A percentile compares a stretch with the other conserved stretches of the same genome.
Evolutionary conservation across 139 green algal genomes (phyloP).

Genomic region (Chlorella sorokiniana): DNA sequence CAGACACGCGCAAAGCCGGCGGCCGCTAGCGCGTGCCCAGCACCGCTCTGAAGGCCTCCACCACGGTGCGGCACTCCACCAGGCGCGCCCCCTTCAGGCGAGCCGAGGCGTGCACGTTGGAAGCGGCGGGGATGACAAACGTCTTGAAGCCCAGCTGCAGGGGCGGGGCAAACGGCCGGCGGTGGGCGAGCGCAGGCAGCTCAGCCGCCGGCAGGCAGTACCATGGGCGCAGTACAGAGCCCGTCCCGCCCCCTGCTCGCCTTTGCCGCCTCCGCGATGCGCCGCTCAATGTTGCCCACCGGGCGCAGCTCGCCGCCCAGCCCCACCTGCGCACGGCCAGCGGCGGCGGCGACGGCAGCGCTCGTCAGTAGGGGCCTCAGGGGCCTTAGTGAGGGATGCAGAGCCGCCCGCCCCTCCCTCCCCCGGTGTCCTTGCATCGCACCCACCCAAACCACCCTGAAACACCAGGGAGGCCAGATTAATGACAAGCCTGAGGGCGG

Average conservation of each 20-base stretch:
- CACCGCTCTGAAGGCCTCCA: slow-evolving; percentile 37
- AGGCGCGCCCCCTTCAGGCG: slow-evolving; percentile 23
- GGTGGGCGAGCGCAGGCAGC: not conserved
- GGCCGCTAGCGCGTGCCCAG: slow-evolving; percentile 9
- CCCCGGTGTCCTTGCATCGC: too few relatives aligned
- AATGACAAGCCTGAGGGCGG: not conserved
- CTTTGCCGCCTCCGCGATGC: slow-evolving; percentile 27
- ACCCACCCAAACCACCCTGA: too few relatives aligned
- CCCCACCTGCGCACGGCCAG: not conserved
- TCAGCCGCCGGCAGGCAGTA: not conserved
- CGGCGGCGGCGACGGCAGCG: too few relatives aligned
- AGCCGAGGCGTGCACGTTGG: slow-evolving; percentile 15
- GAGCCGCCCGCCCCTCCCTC: too few relatives aligned
- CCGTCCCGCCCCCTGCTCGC: not conserved
- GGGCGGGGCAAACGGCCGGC: not conserved
- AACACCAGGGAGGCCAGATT: not conserved
- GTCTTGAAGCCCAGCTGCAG: slow-evolving; percentile 26
- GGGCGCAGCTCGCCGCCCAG: slow-evolving; percentile 34
- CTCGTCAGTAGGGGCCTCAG: too few relatives aligned
- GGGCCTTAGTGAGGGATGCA: too few relatives aligned
- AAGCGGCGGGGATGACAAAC: slow-evolving; percentile 22
- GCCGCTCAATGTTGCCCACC: slow-evolving; percentile 33
- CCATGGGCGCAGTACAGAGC: not conserved
- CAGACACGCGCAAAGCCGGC: not conserved
- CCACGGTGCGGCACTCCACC: slow-evolving; percentile 35